A percentile compares a stretch with the other conserved stretches of the same genome.
Conservation (phyloP, 495 filamentous ascomycete species). For the Bombardia bombarda region DNA sequence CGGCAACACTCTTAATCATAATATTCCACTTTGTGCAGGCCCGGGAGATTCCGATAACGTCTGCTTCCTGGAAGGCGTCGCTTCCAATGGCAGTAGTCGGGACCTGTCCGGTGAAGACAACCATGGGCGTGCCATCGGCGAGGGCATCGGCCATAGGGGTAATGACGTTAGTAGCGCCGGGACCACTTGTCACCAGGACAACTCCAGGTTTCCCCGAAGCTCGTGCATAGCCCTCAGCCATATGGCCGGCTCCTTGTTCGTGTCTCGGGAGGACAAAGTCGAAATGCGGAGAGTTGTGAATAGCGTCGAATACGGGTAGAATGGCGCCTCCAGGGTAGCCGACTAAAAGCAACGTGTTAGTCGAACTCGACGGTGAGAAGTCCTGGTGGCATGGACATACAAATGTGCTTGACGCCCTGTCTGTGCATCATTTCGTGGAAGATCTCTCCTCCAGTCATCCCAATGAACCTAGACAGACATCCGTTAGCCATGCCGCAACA, state of each 20-base stretch:
- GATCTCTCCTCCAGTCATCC: constrained; percentile 90
- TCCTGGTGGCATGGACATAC: constrained; percentile 42
- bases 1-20: constrained; percentile 72
- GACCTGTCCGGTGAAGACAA: constrained; percentile 76
- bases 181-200: constrained; percentile 71
- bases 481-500: constrained; percentile 19
- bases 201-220: constrained; percentile 69
- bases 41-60: constrained; percentile 67
- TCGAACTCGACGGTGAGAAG: background rate
- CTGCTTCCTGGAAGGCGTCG: constrained; percentile 76
- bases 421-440: constrained; percentile 99
- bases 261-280: constrained; percentile 68
- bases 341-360: constrained; percentile 33
- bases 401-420: constrained; percentile 85
- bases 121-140: constrained; percentile 70
- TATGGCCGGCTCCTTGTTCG: constrained; percentile 75
- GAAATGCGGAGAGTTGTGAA: constrained; percentile 74
- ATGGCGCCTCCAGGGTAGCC: constrained; percentile 75
- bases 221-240: constrained; percentile 73
- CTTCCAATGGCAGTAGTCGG: constrained; percentile 64
- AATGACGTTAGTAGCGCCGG: constrained; percentile 71
- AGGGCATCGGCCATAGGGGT: constrained; percentile 75
- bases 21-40: constrained; percentile 83
- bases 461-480: constrained; percentile 65
- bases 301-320: constrained; percentile 77